Evolutionary conservation across 768 basidiomycete genomes (phyloP).

Genomic region (Mycena olivaceomarginata): DNA sequence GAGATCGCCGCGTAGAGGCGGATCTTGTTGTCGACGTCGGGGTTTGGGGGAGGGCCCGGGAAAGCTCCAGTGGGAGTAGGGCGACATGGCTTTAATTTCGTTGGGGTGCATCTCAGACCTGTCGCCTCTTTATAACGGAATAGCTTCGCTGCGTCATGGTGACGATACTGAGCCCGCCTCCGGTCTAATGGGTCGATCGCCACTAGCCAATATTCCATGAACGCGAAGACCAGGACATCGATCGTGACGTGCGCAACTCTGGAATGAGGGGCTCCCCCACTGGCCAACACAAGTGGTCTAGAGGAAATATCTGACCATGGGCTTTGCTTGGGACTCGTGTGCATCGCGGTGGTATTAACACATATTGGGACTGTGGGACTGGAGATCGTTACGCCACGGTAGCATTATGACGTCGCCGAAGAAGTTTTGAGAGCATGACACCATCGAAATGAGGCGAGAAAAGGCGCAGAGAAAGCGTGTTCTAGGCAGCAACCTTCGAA

Average conservation of each 20-base stretch:
- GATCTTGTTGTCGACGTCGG: slow-evolving; percentile 63
- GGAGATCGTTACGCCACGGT: not conserved
- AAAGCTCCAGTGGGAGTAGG: slow-evolving; percentile 10
- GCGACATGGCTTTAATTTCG: slow-evolving; percentile 7
- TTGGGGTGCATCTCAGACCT: not conserved
- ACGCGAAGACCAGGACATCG: slow-evolving; percentile 2
- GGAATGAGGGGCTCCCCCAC: not conserved
- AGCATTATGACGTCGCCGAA: slow-evolving; percentile 9
- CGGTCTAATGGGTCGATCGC: slow-evolving; percentile 1
- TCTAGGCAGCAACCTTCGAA: slow-evolving; percentile 3
- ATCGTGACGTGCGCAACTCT: not conserved
- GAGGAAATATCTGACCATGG: not conserved
- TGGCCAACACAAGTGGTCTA: not conserved
- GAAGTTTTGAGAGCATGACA: slow-evolving; percentile 2
- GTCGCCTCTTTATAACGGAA: not conserved
- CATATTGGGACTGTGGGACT: slow-evolving; percentile 3
- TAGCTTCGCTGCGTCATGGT: slow-evolving; percentile 7
- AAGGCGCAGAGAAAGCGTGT: not conserved
- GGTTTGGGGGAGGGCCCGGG: slow-evolving; percentile 21
- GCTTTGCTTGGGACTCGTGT: not conserved
- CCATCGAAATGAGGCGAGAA: slow-evolving; percentile 5
- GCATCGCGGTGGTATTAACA: slow-evolving; percentile 5
- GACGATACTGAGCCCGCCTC: slow-evolving; percentile 5
- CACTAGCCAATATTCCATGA: not conserved
- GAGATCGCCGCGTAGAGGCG: slow-evolving; percentile 88